Conservation (phyloP, 1,284 basidiomycete genomes). For the Rhodotorula sp. region DNA sequence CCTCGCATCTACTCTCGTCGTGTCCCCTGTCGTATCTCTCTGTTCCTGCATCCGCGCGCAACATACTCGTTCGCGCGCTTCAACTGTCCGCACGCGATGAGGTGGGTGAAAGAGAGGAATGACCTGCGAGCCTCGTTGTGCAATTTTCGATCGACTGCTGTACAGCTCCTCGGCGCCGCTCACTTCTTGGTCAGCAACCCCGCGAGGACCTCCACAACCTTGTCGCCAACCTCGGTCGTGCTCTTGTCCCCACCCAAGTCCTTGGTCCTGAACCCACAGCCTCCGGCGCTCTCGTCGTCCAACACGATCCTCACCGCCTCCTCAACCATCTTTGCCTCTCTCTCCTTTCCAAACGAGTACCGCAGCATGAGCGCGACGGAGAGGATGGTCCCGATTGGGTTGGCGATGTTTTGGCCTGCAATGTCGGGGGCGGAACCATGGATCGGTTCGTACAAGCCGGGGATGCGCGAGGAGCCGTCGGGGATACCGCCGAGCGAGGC, state of each 20-base stretch:
- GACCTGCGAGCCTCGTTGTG: too few species aligned
- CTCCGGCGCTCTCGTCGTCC: slow-evolving; percentile 69
- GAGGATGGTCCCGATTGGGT: slow-evolving; percentile 95
- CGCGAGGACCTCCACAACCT: slow-evolving; percentile 74
- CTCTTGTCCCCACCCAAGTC: slow-evolving; percentile 80
- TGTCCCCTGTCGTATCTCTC: too few species aligned
- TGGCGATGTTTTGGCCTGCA: slow-evolving; percentile 90
- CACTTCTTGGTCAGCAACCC: slow-evolving; percentile 54
- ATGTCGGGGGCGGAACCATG: slow-evolving; percentile 96
- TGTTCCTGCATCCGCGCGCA: too few species aligned
- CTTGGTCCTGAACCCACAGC: slow-evolving; percentile 75
- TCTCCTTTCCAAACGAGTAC: slow-evolving; percentile 86
- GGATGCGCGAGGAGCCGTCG: slow-evolving; percentile 62
- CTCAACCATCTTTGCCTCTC: slow-evolving; percentile 81
- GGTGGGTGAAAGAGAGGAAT: too few species aligned
- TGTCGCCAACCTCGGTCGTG: slow-evolving; percentile 80
- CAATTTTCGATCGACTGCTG: too few species aligned
- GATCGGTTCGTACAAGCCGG: slow-evolving; percentile 94
- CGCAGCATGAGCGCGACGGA: slow-evolving; percentile 92
- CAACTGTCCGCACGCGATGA: too few species aligned
- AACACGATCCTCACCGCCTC: slow-evolving; percentile 82
- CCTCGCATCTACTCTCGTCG: too few species aligned
- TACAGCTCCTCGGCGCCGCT: not conserved
- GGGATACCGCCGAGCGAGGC: slow-evolving; percentile 92
- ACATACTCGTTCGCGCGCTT: too few species aligned